Base-by-base conservation (phyloP, 2,329 filamentous ascomycete species). In the Alternaria sp. region DNA sequence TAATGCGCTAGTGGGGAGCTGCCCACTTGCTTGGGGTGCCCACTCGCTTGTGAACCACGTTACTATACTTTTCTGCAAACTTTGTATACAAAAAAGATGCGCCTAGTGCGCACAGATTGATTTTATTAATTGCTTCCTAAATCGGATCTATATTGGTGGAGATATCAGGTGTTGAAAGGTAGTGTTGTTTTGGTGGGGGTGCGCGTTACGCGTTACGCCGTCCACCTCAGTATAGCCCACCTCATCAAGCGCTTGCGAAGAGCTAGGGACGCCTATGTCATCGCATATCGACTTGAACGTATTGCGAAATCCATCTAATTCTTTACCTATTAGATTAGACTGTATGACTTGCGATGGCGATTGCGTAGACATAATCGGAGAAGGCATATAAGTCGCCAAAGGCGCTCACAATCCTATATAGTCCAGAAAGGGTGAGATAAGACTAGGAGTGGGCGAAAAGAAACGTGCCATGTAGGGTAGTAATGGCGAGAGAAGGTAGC, bases 261-360 rank as follows among this genome's bases (percentile, higher is more conserved):
- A 28, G 13, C 24, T 40, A 28, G 39, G 14, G 31, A 29, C n/a
- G 39, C n/a, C 28, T 11, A 39, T n/a, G 11, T 28, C 11, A 21
- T 50, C 23, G 10, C 4, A 42, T 40, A 33, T 56, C 4, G 33
- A 51, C 34, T 52, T 61, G 9, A 37, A 59, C 53, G 41, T 26
- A 17, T 49, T 39, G 41, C 55, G 48, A 61, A 61, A 61, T 41
- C 31, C 21, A 56, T 63, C 40, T 34, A 63, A 31, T 41, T 41
- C 49, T 56, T 61, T 36, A 39, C 55, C 50, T 46, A 63, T 61
- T 9, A 37, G 58, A 37, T 59, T 61, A 39, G 55, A 45, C 34
- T 61, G 9, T 41, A 61, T 39, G 44, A 61, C 40, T 26, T 56
- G 13, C n/a, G 36, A 59, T 26, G 33, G 31, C 13, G 39, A 59